Base-by-base conservation (phyloP, 1,284 basidiomycete species). In the Wallemia ichthyophaga region DNA sequence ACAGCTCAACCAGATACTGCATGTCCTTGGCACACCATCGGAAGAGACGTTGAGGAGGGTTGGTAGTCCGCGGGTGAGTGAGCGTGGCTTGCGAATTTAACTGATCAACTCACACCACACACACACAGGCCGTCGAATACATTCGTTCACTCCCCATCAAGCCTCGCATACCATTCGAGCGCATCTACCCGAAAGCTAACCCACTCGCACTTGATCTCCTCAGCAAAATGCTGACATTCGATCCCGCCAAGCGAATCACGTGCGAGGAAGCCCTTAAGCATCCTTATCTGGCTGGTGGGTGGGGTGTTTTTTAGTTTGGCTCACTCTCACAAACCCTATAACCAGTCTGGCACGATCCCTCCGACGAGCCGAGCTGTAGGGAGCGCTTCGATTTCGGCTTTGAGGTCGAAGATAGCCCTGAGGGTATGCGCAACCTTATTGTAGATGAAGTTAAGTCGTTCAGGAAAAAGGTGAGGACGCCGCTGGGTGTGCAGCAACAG, bases 1-100 rank as follows among this genome's bases (percentile, higher is more conserved):
- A n/a, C 94, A 99, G 70, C 76, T 99, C 54, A 98, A 98, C 69
- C 92, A 95, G 71, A 96, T 99, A 67, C 75, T 99, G 53, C 89
- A 98, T 71, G 88, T 91, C 67, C 79, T 98, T 26, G 94, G 94
- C 33, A 98, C 94, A 0, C 94, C 94, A 0, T 85, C 85, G 13
- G 92, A 98, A 70, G 86, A 92, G 64, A 96, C 94, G 0, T 78
- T 99, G 27, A 80, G 87, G 57, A 81, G 94, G 54, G 88, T 98
- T 58, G 94, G 94, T 33, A 87, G 83, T 54, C 86, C 87, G 56
- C 77, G 83, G 64, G 85, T 83, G 69, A 74, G 21, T 33, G 24
- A 1, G n/a, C 57, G 1, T 2, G 56, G 11, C 2, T 54, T 24
- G 13, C 32, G 13, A n/a, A n/a, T n/a, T n/a, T n/a, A n/a, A 19